Conservation (phyloP, 2,329 filamentous ascomycete genomes). For the Xylariaceae sp. region DNA sequence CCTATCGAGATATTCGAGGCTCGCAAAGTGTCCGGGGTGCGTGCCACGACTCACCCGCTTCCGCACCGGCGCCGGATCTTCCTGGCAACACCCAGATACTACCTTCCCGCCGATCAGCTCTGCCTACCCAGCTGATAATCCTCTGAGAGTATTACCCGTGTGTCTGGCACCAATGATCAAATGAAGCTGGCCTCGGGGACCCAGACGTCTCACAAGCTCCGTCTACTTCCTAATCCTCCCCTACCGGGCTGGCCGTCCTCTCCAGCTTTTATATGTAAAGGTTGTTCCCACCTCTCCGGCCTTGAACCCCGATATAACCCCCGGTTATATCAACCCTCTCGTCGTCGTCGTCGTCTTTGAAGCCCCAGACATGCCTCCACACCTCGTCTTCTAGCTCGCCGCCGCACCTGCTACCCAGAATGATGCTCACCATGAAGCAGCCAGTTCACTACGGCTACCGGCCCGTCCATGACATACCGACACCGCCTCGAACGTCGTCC, state of each 20-base stretch:
- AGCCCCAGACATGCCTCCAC: constrained; percentile 16
- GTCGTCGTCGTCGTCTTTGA: constrained; percentile 7
- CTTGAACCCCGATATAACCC: no score
- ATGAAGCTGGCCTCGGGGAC: constrained; percentile 28
- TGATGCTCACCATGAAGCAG: constrained; percentile 57
- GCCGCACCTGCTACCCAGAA: constrained; percentile 26
- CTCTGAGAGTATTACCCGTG: constrained; percentile 23
- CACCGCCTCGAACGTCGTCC: constrained; percentile 50
- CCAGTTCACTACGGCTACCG: constrained; percentile 51
- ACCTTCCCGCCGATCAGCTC: constrained; percentile 15
- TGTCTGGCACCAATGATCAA: constrained; percentile 26
- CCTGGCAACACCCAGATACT: constrained; percentile 22
- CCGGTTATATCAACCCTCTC: constrained; percentile 2
- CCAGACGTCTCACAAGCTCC: constrained; percentile 29
- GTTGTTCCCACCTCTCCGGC: constrained; percentile 26
- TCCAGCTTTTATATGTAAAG: constrained; percentile 32
- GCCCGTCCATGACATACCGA: constrained; percentile 56
- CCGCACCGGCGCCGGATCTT: constrained; percentile 22
- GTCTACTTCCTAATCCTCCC: constrained; percentile 24
- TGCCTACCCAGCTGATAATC: constrained; percentile 19
- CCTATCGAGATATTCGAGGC: constrained; percentile 19
- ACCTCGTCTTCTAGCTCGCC: constrained; percentile 16
- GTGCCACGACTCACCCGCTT: constrained; percentile 23
- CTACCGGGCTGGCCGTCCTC: constrained; percentile 30
- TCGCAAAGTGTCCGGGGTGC: constrained; percentile 16